Conservation (phyloP, 352 stramenopile genomes). For the Phytophthora tubulina region DNA sequence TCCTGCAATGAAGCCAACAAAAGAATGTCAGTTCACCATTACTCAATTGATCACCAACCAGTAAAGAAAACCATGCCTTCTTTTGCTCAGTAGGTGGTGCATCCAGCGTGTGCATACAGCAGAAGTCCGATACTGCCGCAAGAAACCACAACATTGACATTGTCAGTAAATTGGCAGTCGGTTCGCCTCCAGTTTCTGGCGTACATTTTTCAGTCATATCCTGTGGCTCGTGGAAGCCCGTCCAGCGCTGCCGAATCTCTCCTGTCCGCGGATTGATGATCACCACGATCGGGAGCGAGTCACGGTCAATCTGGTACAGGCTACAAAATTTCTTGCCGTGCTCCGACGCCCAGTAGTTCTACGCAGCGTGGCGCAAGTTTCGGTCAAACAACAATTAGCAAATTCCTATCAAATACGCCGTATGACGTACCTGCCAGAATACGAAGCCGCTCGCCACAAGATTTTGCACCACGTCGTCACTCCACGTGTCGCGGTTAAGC, state of each 20-base stretch:
- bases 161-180: not conserved
- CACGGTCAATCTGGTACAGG: slow-evolving; percentile 81
- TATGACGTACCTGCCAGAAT: slow-evolving; percentile 91
- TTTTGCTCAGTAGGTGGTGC: slow-evolving; percentile 28
- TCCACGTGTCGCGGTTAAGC: slow-evolving; percentile 96
- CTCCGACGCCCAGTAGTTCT: slow-evolving; percentile 85
- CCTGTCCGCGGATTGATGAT: slow-evolving; percentile 85
- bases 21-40: not conserved
- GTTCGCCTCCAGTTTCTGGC: slow-evolving; percentile 12
- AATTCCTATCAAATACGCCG: not conserved
- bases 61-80: slow-evolving; percentile 15
- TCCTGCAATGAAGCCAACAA: slow-evolving; percentile 22
- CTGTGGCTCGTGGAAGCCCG: slow-evolving; percentile 73
- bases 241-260: slow-evolving; percentile 74
- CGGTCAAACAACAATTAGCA: not conserved
- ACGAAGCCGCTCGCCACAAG: slow-evolving; percentile 94
- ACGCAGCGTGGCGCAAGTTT: not conserved
- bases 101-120: slow-evolving; percentile 61
- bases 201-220: slow-evolving; percentile 81
- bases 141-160: not conserved
- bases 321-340: slow-evolving; percentile 87
- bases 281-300: slow-evolving; percentile 71
- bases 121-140: slow-evolving; percentile 71
- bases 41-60: not conserved
- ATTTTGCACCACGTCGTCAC: slow-evolving; percentile 95